These are phyloP conservation scores for Tylopilus felleus DNA, from an alignment of 768 basidiomycete genomes.

Conservation along the genomic window DNA sequence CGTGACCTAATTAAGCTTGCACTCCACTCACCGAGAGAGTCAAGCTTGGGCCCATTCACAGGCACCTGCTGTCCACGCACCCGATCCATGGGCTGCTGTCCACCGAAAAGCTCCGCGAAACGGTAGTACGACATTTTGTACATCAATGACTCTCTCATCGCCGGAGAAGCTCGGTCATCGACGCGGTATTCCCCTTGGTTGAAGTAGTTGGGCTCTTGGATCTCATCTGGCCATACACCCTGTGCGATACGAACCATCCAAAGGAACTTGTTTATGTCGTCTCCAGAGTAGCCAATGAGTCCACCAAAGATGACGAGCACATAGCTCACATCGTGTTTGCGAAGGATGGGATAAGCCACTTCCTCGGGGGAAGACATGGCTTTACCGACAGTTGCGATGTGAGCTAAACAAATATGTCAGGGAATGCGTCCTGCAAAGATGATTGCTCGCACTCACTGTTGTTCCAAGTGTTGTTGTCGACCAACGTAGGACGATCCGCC, in stretches of 20 bases:
- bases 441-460: constrained; percentile 67
- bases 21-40: constrained; percentile 71
- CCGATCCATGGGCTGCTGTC: constrained; percentile 70
- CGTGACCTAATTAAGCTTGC: not conserved
- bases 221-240: constrained; percentile 97
- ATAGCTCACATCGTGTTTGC: constrained; percentile 97
- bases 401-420: constrained; percentile 48
- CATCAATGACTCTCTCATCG: constrained; percentile 97
- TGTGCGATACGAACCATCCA: constrained; percentile 98
- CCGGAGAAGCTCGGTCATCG: constrained; percentile 75
- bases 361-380: constrained; percentile 96
- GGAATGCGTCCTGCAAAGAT: constrained; percentile 1
- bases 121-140: constrained; percentile 99
- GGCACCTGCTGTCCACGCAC: constrained; percentile 89
- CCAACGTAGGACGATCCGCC: constrained; percentile 93
- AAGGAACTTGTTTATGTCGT: constrained; percentile 99
- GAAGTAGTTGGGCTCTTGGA: constrained; percentile 94
- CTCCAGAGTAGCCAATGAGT: constrained; percentile 93
- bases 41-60: constrained; percentile 70
- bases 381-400: constrained; percentile 98
- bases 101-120: constrained; percentile 88
- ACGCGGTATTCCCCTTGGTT: constrained; percentile 93
- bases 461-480: constrained; percentile 99
- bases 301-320: constrained; percentile 97
- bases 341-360: constrained; percentile 92